Evolutionary conservation across 208 protist species (phyloP).

Genomic region (Trypanosoma rangeli): DNA sequence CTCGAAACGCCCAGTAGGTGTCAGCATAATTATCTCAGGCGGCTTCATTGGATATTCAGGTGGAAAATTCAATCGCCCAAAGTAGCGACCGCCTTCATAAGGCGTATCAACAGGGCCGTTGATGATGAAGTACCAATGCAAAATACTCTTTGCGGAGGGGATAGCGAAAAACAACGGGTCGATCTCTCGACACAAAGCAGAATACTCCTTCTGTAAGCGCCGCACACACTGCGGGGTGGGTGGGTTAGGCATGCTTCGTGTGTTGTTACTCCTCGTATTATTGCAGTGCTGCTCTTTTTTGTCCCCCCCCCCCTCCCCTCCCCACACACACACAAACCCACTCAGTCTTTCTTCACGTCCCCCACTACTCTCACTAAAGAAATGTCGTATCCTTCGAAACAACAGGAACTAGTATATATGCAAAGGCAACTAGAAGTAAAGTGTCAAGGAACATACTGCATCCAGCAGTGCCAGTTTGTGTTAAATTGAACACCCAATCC

Average conservation of each 20-base stretch:
- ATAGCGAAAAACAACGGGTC: slow-evolving; percentile 36
- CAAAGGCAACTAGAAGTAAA: not conserved
- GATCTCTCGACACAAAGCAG: slow-evolving; percentile 30
- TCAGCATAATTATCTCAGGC: slow-evolving; percentile 85
- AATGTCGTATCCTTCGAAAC: too few species aligned
- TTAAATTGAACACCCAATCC: not conserved
- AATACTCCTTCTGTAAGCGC: slow-evolving; percentile 64
- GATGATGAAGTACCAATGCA: slow-evolving; percentile 97
- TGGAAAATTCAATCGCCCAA: slow-evolving; percentile 94
- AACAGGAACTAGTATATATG: too few species aligned
- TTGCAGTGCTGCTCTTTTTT: not conserved
- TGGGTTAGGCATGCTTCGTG: slow-evolving; percentile 5
- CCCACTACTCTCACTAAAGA: too few species aligned
- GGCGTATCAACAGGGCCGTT: slow-evolving; percentile 84
- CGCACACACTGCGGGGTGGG: slow-evolving; percentile 35
- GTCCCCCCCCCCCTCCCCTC: not conserved
- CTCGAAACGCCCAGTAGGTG: slow-evolving; percentile 85
- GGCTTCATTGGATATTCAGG: slow-evolving; percentile 96
- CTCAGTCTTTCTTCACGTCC: too few species aligned
- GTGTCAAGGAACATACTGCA: not conserved
- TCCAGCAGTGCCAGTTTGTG: too few species aligned
- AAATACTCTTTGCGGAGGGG: slow-evolving; percentile 86
- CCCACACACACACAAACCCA: too few species aligned
- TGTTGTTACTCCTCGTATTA: not conserved
- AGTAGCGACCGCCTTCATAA: slow-evolving; percentile 95